Base-by-base conservation (phyloP, 768 basidiomycete genomes). In the Suillus weaverae region DNA sequence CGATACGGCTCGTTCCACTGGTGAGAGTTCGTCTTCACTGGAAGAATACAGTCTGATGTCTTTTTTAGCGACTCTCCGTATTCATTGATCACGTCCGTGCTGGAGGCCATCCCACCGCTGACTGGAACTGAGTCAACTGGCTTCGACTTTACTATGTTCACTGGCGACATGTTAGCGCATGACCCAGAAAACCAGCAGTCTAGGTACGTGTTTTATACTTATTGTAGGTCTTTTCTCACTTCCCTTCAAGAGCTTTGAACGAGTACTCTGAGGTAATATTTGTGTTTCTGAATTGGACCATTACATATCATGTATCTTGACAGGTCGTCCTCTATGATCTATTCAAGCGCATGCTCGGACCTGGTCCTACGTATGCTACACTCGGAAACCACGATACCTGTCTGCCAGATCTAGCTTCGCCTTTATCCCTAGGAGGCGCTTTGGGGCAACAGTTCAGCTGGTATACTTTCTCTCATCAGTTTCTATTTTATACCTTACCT, bases 361-460 rank as follows among this genome's bases (percentile, higher is more conserved):
- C 83, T 16, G 89, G 89, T 0, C 89, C 91, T n/a, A 83, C 92
- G 3, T 93, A 92, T 67, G 86, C 88, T 35, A 85, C 88, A 0
- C 77, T 92, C 10, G 91, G 91, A 10, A 93, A 93, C 72, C 91
- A 93, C 69, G 91, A 93, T 71, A 87, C 81, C 48, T 90, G 87
- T 72, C 86, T 64, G 5, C 50, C 71, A 81, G 88, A 74, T 3
- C 81, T 87, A 69, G 89, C 89, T 67, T 84, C 89, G 1, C 84
- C 86, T 35, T 81, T 85, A 68, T 79, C 85, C 7, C 75, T 91
- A 1, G 85, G 83, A 35, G 86, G 83, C 5, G 66, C 70, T 4
- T 77, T 90, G 14, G 85, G 83, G 1, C 68, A 82, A 5, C 87
- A 91, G 72, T 91, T 86, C 72, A 85, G 84, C 57, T 59, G 57